These are phyloP conservation scores for Solanum sejunctum DNA, from an alignment of 257 asterid genomes.

Conservation along the genomic window DNA sequence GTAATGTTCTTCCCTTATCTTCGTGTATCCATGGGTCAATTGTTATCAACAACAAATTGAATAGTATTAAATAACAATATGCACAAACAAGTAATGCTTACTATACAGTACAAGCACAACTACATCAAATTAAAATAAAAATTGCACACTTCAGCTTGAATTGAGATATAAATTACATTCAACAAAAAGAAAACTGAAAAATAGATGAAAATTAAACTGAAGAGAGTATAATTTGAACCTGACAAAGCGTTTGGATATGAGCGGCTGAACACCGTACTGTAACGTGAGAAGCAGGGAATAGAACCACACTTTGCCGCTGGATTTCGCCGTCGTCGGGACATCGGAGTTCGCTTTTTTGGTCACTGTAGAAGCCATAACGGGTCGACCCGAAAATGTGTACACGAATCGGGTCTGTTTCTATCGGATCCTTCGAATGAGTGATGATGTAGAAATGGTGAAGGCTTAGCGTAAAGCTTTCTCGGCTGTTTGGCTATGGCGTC, in stretches of 20 bases:
- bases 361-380: slow-evolving; percentile 35
- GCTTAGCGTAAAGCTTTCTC: not conserved
- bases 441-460: not conserved
- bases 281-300: slow-evolving; percentile 58
- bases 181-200: not conserved
- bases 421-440: not conserved
- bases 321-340: slow-evolving; percentile 15
- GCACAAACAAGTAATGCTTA: not conserved
- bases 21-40: not conserved
- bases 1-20: not conserved
- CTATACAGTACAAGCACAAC: not conserved
- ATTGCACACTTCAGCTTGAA: not conserved
- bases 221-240: slow-evolving; percentile 24
- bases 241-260: slow-evolving; percentile 74
- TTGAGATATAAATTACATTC: not conserved
- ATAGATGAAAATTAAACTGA: not conserved
- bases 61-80: not conserved
- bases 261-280: slow-evolving; percentile 92
- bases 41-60: not conserved
- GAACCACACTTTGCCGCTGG: slow-evolving; percentile 49
- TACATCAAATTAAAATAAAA: not conserved
- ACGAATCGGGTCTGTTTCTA: not conserved
- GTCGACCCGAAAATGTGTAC: slow-evolving; percentile 18
- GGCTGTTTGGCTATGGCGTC: not conserved
- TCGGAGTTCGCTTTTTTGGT: slow-evolving; percentile 11